Conservation (phyloP, 2,329 filamentous ascomycete species). For the Truncatella angustata region DNA sequence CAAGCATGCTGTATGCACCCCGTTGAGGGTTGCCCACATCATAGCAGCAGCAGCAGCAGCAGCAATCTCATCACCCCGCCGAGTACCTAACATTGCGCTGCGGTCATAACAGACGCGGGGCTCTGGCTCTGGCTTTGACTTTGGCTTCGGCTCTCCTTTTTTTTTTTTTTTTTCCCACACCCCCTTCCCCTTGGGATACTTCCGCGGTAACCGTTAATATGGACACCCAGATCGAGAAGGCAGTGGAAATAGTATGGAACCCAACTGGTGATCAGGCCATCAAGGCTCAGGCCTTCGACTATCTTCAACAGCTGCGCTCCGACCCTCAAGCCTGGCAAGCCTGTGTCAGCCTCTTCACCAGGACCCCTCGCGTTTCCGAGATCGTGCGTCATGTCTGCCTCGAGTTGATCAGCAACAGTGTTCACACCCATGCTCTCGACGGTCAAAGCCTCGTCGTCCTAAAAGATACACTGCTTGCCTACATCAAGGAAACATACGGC, state of each 20-base stretch:
- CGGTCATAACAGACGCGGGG: neutral
- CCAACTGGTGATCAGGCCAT: slow-evolving; percentile 71
- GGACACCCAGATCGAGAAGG: slow-evolving; percentile 74
- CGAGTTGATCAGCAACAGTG: slow-evolving; percentile 89
- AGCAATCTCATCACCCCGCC: slow-evolving; percentile 16
- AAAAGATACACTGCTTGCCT: slow-evolving; percentile 77
- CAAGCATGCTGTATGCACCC: slow-evolving; percentile 42
- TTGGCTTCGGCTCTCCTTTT: no score
- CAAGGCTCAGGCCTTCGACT: slow-evolving; percentile 81
- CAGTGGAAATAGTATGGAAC: slow-evolving; percentile 91
- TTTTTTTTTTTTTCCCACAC: no score
- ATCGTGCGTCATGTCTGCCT: slow-evolving; percentile 86
- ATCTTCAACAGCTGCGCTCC: slow-evolving; percentile 72
- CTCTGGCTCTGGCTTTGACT: no score
- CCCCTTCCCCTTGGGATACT: no score
- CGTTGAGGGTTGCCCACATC: slow-evolving; percentile 37
- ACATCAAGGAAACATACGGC: slow-evolving; percentile 75
- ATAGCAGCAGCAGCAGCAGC: no score
- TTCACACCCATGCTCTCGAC: slow-evolving; percentile 78
- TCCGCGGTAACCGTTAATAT: slow-evolving; percentile 2
- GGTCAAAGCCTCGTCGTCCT: slow-evolving; percentile 69
- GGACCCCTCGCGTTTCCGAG: slow-evolving; percentile 72
- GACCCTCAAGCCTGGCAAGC: slow-evolving; percentile 88
- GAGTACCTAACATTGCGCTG: slow-evolving; percentile 7
- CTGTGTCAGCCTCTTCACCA: slow-evolving; percentile 81